Evolutionary conservation across 345 rosid species (phyloP).

Genomic region (Carallia pectinifolia): DNA sequence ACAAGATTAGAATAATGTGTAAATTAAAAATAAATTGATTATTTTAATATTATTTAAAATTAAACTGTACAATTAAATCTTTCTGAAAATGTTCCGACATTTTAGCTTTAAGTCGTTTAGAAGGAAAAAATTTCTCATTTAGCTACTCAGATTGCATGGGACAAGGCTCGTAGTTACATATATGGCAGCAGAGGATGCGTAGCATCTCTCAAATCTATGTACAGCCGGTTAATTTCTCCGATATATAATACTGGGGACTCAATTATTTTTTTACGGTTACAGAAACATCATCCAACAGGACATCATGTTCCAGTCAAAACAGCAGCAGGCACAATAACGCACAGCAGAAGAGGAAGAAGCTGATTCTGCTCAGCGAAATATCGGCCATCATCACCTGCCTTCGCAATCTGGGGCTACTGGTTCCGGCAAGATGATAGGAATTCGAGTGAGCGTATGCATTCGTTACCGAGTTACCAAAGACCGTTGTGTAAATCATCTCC

Average conservation of each 20-base stretch:
- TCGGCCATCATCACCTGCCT: conserved; percentile 75
- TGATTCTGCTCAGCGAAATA: conserved; percentile 64
- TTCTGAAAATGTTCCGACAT: neutral
- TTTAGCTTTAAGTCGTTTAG: too few species aligned
- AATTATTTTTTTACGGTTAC: conserved; percentile 6
- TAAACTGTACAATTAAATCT: too few species aligned
- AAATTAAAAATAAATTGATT: too few species aligned
- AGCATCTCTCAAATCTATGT: conserved; percentile 7
- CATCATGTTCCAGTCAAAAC: conserved; percentile 40
- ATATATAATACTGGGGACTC: neutral
- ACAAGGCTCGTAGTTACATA: conserved; percentile 11
- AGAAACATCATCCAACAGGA: neutral
- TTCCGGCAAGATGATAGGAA: conserved; percentile 47
- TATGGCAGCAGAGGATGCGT: conserved; percentile 11
- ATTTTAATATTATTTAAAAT: too few species aligned
- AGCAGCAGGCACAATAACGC: conserved; percentile 61
- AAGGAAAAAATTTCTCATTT: neutral
- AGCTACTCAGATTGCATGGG: neutral
- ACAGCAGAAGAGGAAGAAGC: conserved; percentile 75
- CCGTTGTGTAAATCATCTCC: conserved; percentile 61
- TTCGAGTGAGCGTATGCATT: conserved; percentile 49
- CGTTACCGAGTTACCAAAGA: conserved; percentile 51
- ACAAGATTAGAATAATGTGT: too few species aligned
- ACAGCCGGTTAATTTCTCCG: conserved; percentile 3
- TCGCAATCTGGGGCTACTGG: conserved; percentile 56